phyloP scores from a whole-genome alignment of 257 asterid genomes.

The Nicotiana benthamiana region DNA sequence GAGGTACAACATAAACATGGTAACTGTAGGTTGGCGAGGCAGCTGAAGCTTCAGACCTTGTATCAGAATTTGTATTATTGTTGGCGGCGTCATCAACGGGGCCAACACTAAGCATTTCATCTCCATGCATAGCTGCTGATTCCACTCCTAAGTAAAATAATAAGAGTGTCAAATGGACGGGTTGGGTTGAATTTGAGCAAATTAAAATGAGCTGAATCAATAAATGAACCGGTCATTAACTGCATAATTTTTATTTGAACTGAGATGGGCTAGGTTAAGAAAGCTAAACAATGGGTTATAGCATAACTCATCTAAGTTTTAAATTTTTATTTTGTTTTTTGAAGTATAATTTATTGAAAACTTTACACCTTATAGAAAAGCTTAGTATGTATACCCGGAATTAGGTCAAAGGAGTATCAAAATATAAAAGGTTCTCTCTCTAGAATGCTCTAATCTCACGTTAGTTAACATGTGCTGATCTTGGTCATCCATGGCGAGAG shows the following conservation, averaged over 20 bases:
- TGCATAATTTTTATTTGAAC: no score
- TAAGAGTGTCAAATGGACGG: not conserved
- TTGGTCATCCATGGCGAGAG: no score
- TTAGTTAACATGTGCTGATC: no score
- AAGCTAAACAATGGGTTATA: no score
- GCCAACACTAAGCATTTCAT: no score
- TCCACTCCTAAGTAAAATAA: not conserved
- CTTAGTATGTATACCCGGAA: no score
- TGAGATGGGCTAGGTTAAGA: no score
- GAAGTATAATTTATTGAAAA: not conserved
- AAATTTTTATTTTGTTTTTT: not conserved
- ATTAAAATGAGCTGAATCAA: not conserved
- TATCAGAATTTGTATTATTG: not conserved
- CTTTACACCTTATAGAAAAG: no score
- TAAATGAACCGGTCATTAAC: not conserved
- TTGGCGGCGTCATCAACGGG: not conserved
- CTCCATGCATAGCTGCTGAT: no score
- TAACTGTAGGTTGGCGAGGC: not conserved
- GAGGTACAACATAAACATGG: not conserved
- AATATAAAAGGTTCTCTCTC: no score
- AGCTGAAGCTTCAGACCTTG: not conserved
- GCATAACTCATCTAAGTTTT: not conserved
- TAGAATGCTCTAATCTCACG: no score
- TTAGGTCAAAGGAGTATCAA: no score
- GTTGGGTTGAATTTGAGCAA: not conserved